Percentiles rank a stretch among this genome's conserved stretches.
Evolutionary conservation across 163 green algal species (phyloP).

Genomic region (Prototheca wickerhamii): DNA sequence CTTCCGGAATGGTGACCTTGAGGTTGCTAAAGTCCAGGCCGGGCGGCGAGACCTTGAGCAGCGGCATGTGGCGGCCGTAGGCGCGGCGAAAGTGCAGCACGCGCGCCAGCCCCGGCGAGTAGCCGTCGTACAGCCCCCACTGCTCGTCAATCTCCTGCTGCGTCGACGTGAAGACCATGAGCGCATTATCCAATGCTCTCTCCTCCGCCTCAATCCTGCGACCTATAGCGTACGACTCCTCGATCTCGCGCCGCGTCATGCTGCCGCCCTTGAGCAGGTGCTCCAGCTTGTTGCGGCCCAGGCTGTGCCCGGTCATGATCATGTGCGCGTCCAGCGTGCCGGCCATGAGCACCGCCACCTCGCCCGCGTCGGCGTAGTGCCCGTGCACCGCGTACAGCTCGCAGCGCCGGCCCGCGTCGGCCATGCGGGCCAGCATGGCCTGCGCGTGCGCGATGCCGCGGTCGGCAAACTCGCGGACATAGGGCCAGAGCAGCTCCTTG

Average conservation of each 20-base stretch:
- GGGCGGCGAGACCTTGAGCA: slow-evolving; percentile 85
- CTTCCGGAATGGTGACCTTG: slow-evolving; percentile 63
- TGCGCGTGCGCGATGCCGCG: slow-evolving; percentile 61
- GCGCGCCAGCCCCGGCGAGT: slow-evolving; percentile 41
- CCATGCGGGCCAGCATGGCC: slow-evolving; percentile 52
- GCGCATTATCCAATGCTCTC: slow-evolving; percentile 67
- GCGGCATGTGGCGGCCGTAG: slow-evolving; percentile 70
- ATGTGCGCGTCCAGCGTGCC: slow-evolving; percentile 74
- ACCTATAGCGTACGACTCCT: slow-evolving; percentile 81
- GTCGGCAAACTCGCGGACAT: slow-evolving; percentile 90
- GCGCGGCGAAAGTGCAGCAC: slow-evolving; percentile 54
- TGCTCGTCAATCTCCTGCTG: slow-evolving; percentile 87
- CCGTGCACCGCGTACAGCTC: slow-evolving; percentile 87
- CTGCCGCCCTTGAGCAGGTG: slow-evolving; percentile 69
- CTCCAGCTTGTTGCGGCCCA: slow-evolving; percentile 94
- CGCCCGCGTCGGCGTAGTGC: slow-evolving; percentile 91
- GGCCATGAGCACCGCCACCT: slow-evolving; percentile 71
- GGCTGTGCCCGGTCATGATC: slow-evolving; percentile 80
- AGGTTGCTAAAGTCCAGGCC: slow-evolving; percentile 90
- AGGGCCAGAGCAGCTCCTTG: slow-evolving; percentile 90
- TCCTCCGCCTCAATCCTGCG: slow-evolving; percentile 92
- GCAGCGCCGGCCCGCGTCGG: slow-evolving; percentile 48
- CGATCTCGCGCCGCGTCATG: slow-evolving; percentile 69
- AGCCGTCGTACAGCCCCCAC: slow-evolving; percentile 76
- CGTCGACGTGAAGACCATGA: slow-evolving; percentile 86